These are phyloP conservation scores for Acrocalymma vagum DNA, from an alignment of 2,329 filamentous ascomycete species.

Conservation along the genomic window DNA sequence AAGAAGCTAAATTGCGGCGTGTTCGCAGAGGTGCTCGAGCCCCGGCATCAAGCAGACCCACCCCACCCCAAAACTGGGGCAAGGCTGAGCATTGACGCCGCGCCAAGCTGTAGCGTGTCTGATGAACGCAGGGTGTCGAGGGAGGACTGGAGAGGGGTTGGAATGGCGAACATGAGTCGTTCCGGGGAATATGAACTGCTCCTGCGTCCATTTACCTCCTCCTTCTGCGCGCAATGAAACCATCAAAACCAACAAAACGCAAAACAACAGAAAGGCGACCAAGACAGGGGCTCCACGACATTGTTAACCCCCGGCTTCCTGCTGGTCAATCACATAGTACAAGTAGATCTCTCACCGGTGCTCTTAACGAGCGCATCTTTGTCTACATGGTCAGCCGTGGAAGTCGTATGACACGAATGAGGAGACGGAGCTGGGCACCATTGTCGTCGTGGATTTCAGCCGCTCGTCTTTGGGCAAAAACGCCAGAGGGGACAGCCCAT, in stretches of 20 bases:
- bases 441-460: constrained; percentile 46
- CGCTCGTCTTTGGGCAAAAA: too few relatives aligned
- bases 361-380: constrained; percentile 40
- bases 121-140: constrained; percentile 31
- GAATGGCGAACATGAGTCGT: constrained; percentile 1
- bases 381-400: constrained; percentile 43
- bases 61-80: constrained; percentile 45
- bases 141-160: constrained; percentile 1
- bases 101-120: constrained; percentile 42
- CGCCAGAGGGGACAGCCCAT: too few relatives aligned
- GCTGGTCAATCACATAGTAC: constrained; percentile 11
- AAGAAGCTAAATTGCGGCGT: constrained; percentile 45
- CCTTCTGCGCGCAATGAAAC: constrained; percentile 4
- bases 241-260: neutral
- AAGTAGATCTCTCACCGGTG: constrained; percentile 34
- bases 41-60: constrained; percentile 32
- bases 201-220: neutral
- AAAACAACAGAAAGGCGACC: constrained; percentile 2
- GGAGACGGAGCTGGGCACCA: constrained; percentile 28
- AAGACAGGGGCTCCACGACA: constrained; percentile 30
- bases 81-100: constrained; percentile 41
- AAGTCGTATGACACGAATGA: constrained; percentile 27
- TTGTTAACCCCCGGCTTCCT: constrained; percentile 37
- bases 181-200: neutral
- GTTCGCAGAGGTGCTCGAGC: constrained; percentile 40